phyloP scores from a whole-genome alignment of 2,329 filamentous ascomycete genomes.

The Fusarium ambrosium region DNA sequence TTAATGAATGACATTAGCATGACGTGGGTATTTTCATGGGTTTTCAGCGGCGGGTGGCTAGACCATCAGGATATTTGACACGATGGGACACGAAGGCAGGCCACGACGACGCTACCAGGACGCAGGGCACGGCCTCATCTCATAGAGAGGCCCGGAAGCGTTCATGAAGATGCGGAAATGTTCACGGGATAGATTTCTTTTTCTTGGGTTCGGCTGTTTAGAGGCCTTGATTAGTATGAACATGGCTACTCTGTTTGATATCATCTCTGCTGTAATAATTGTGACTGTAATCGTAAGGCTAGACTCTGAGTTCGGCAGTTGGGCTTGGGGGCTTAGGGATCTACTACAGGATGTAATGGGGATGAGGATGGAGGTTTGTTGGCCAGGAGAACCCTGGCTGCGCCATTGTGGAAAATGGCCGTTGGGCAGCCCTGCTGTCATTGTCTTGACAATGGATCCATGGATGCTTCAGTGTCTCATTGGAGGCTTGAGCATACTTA shows the following conservation, averaged over 20 bases:
- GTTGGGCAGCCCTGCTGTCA: background rate
- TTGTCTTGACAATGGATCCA: background rate
- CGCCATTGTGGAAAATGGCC: background rate
- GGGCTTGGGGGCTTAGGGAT: background rate
- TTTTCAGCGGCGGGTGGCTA: constrained; percentile 45
- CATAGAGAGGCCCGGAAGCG: constrained; percentile 47
- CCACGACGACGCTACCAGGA: constrained; percentile 47
- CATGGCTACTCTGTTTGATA: constrained; percentile 26
- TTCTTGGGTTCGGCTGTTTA: constrained; percentile 41
- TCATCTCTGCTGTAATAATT: background rate
- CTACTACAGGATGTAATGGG: background rate
- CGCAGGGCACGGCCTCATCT: constrained; percentile 49
- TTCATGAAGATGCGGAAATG: constrained; percentile 49
- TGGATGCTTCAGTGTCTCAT: background rate
- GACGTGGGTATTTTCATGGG: constrained; percentile 49
- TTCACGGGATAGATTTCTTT: constrained; percentile 53
- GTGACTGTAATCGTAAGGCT: background rate
- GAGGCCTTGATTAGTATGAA: constrained; percentile 46
- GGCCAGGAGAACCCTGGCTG: background rate
- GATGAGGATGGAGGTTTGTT: background rate
- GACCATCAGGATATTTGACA: constrained; percentile 47
- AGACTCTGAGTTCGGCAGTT: background rate
- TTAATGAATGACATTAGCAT: constrained; percentile 45
- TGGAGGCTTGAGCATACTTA: background rate
- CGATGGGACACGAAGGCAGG: constrained; percentile 40